phyloP scores from a whole-genome alignment of 306 rosid genomes.

The Psophocarpus tetragonolobus region DNA sequence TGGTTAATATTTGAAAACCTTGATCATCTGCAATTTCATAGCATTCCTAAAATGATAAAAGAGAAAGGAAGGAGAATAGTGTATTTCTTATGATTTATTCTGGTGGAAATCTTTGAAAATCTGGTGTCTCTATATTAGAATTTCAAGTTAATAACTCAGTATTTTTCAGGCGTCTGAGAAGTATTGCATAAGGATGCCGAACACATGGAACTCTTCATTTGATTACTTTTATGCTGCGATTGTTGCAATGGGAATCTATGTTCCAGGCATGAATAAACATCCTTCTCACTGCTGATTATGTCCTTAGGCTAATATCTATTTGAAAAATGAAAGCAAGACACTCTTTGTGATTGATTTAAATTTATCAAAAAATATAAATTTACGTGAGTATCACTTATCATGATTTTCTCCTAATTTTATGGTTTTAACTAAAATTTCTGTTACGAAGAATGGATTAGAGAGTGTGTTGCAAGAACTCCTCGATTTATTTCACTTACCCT shows the following conservation, averaged over 20 bases:
- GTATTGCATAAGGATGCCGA: slow-evolving; percentile 85
- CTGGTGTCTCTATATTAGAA: slow-evolving; percentile 18
- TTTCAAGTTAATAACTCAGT: slow-evolving; percentile 8
- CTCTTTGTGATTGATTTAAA: no score
- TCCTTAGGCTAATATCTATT: not conserved
- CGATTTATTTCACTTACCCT: not conserved
- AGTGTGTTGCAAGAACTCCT: no score
- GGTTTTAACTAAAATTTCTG: no score
- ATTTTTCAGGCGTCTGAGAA: slow-evolving; percentile 68
- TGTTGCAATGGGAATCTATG: slow-evolving; percentile 52
- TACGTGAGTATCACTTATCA: no score
- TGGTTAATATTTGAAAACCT: slow-evolving; percentile 5
- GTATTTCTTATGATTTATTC: slow-evolving; percentile 1
- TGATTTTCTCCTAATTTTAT: no score
- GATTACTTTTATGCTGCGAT: slow-evolving; percentile 61
- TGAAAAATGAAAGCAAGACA: no score
- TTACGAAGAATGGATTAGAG: no score
- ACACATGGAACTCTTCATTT: slow-evolving; percentile 74
- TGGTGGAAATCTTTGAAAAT: slow-evolving; percentile 19
- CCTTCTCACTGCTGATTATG: not conserved
- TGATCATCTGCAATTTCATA: not conserved
- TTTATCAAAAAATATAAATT: no score
- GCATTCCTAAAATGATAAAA: not conserved
- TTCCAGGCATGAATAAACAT: slow-evolving; percentile 62
- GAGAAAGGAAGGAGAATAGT: slow-evolving; percentile 13